Evolutionary conservation across 2,329 filamentous ascomycete genomes (phyloP).

Genomic region (Biscogniauxia marginata): DNA sequence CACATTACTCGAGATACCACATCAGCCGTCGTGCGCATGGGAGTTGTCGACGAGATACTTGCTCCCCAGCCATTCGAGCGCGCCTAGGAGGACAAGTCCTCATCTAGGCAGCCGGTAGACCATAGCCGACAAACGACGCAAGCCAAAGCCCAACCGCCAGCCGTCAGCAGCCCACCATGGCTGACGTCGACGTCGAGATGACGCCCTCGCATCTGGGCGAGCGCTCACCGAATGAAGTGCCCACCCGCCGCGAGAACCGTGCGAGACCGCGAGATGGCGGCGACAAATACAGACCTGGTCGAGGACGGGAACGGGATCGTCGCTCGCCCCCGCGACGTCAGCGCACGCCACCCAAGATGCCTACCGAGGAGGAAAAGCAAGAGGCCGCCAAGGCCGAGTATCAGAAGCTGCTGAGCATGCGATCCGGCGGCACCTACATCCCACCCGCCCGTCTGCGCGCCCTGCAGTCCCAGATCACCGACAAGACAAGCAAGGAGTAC

Average conservation of each 20-base stretch:
- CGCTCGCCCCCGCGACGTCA: slow-evolving; percentile 20
- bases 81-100: neutral
- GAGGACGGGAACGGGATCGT: slow-evolving; percentile 23
- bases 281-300: slow-evolving; percentile 50
- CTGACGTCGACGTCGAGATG: slow-evolving; percentile 39
- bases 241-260: slow-evolving; percentile 31
- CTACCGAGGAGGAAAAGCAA: slow-evolving; percentile 80
- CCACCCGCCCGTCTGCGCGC: slow-evolving; percentile 87
- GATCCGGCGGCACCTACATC: slow-evolving; percentile 94
- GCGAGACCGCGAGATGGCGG: slow-evolving; percentile 42
- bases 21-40: no score
- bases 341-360: slow-evolving; percentile 34
- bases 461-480: slow-evolving; percentile 93
- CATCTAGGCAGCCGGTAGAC: no score
- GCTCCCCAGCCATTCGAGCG: no score
- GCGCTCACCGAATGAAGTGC: slow-evolving; percentile 25
- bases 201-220: slow-evolving; percentile 33
- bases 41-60: no score
- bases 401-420: slow-evolving; percentile 86
- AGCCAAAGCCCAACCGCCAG: no score
- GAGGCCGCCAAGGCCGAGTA: slow-evolving; percentile 89
- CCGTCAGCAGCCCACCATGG: neutral
- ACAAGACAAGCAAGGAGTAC: slow-evolving; percentile 94
- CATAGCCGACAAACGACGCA: no score
- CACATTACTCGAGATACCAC: no score